Percentiles rank a stretch among this genome's conserved stretches.
Evolutionary conservation across 2,329 filamentous ascomycete genomes (phyloP).

Genomic region (Ceratocystis lukuohia): DNA sequence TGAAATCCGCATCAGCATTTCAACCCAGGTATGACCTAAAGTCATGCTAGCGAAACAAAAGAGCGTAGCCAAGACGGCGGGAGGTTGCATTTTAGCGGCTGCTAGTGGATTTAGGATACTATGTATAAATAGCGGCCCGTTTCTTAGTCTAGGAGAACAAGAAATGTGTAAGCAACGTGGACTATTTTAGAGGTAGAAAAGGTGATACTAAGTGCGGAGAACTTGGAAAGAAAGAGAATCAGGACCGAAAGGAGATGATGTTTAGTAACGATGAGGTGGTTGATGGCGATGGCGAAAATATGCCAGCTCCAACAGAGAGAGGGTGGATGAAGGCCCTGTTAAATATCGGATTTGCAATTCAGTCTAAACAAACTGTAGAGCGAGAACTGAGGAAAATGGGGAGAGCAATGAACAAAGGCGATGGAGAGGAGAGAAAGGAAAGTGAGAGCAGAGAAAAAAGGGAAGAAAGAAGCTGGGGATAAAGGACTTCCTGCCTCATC

Average conservation of each 20-base stretch:
- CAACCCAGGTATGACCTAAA: conserved; percentile 67
- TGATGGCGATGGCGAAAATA: neutral
- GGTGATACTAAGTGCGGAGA: neutral
- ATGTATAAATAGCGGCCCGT: neutral
- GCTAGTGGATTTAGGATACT: neutral
- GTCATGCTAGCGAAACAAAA: conserved; percentile 8
- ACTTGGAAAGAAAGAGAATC: neutral
- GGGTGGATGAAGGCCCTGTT: neutral
- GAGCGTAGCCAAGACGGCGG: neutral
- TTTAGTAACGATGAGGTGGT: neutral
- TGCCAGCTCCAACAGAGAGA: neutral
- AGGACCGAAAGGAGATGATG: neutral
- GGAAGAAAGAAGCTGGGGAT: neutral
- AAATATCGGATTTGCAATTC: neutral
- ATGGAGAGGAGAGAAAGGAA: neutral
- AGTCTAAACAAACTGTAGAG: neutral
- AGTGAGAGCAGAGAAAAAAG: too few species aligned
- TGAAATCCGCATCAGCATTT: conserved; percentile 58
- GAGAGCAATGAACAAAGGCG: neutral
- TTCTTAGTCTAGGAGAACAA: neutral
- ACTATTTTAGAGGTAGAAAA: neutral
- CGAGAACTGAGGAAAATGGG: neutral
- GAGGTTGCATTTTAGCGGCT: neutral
- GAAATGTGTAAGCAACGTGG: neutral
- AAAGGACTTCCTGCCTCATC: neutral